Evolutionary conservation across 1,284 basidiomycete genomes (phyloP), one percentile per base, ranked within the genome.

Genomic region (Sutorius eximius): DNA sequence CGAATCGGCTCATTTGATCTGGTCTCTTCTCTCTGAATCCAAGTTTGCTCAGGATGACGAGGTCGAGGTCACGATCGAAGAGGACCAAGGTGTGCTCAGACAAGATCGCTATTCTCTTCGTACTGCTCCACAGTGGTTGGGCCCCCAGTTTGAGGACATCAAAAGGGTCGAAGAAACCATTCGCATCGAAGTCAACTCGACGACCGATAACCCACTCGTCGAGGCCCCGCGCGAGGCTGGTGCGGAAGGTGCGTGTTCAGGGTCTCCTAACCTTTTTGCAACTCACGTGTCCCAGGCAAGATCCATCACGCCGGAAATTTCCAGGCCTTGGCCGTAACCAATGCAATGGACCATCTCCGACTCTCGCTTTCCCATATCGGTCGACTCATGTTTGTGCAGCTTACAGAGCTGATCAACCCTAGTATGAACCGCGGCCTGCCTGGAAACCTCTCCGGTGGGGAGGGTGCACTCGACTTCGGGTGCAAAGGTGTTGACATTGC

Each of bases 281-380:
- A 86, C 84, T 87, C 20, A 92, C 85, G 24, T 84, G 88, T 27
- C 75, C 61, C 77, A 83, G 85, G 83, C 8, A 73, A 78, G 41
- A 78, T 91, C 8, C 88, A 91, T 68, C 86, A 93, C 61, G 91
- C 91, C 20, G 92, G 92, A 11, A 93, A 93, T 67, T 93, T 94
- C 80, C 90, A 92, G 69, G 91, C 89, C 1, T 90, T 93, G 83
- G 80, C 90, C 2, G 82, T 95, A 51, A 91, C 91, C 8, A 92
- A 91, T 55, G 86, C 87, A 6, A 93, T 94, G 86, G 93, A 95
- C 70, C 91, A 92, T 70, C 89, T 89, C 5, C 86, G 92, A 18
- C 82, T 94, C 40, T 81, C 87, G 3, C 75, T 95, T 30, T 83
- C 91, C 60, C 89, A 92, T 63, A 81, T 94, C 53, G 93, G 91